phyloP scores from a whole-genome alignment of 2,329 filamentous ascomycete species.

The Apiospora kogelbergensis region DNA sequence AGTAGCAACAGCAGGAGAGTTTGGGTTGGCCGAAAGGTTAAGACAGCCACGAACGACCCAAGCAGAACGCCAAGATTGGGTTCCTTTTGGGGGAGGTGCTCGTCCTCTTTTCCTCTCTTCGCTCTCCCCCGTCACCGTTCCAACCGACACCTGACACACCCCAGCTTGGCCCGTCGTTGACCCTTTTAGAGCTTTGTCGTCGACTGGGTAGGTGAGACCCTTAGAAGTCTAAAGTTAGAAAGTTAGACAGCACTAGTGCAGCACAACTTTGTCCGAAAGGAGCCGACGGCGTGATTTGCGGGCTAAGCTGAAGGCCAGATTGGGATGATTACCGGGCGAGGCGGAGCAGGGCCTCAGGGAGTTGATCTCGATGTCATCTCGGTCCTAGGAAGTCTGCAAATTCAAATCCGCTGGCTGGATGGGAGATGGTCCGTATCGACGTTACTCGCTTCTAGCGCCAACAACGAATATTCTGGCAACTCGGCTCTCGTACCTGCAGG shows the following conservation, averaged over 20 bases:
- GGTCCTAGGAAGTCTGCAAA: not conserved
- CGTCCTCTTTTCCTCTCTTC: too few relatives aligned
- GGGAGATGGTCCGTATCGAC: not conserved
- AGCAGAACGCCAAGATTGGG: not conserved
- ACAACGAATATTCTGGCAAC: not conserved
- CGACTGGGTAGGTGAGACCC: not conserved
- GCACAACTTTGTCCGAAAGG: not conserved
- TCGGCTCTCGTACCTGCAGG: not conserved
- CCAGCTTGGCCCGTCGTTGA: not conserved
- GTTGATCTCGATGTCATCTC: not conserved
- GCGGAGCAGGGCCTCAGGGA: not conserved
- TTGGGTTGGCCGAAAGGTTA: not conserved
- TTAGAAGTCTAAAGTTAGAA: not conserved
- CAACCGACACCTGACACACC: constrained; percentile 6
- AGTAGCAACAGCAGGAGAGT: not conserved
- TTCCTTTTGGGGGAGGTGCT: not conserved
- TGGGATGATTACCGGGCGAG: not conserved
- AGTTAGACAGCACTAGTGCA: not conserved
- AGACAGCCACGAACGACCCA: constrained; percentile 4
- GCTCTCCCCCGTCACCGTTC: not conserved
- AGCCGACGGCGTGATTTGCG: not conserved
- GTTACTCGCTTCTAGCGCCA: not conserved
- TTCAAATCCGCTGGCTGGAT: not conserved
- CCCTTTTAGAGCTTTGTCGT: not conserved
- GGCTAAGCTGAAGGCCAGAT: not conserved